Evolutionary conservation across 441 rosid genomes (phyloP).

Genomic region (Adansonia madagascariensis): DNA sequence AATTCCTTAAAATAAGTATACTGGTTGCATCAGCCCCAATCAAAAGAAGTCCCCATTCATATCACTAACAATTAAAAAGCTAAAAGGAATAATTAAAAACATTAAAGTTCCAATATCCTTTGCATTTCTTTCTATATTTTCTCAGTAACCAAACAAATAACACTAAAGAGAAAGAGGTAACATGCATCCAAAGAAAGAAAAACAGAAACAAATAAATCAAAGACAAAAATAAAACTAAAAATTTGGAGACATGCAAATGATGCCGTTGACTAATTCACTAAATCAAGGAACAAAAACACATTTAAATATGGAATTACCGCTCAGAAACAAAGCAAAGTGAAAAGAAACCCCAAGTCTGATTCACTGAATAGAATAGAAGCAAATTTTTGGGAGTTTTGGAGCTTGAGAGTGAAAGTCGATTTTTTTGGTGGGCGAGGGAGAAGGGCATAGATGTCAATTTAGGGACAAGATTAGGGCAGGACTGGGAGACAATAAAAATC

Average conservation of each 20-base stretch:
- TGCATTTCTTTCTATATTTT: neutral
- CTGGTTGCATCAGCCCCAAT: neutral
- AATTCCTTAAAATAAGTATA: neutral
- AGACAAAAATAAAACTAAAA: neutral
- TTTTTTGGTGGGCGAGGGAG: neutral
- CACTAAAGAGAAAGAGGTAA: neutral
- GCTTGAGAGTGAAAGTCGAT: neutral
- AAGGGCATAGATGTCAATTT: conserved; percentile 15
- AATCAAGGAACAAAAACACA: neutral
- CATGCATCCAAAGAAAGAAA: neutral
- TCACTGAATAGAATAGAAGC: conserved; percentile 16
- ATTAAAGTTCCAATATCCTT: neutral
- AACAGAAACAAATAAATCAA: neutral
- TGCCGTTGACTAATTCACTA: neutral
- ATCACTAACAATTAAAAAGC: neutral
- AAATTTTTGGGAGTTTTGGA: conserved; percentile 1
- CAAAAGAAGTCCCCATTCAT: neutral
- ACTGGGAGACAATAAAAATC: neutral
- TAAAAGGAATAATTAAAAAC: neutral
- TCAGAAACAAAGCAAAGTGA: neutral
- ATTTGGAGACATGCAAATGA: neutral
- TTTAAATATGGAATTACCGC: conserved; percentile 37
- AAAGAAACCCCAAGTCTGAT: conserved; percentile 26
- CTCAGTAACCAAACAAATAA: neutral
- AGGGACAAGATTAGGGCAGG: neutral